Evolutionary conservation across 1,139 yeast species (phyloP).

Genomic region (Nakaseomyces nivariensis): DNA sequence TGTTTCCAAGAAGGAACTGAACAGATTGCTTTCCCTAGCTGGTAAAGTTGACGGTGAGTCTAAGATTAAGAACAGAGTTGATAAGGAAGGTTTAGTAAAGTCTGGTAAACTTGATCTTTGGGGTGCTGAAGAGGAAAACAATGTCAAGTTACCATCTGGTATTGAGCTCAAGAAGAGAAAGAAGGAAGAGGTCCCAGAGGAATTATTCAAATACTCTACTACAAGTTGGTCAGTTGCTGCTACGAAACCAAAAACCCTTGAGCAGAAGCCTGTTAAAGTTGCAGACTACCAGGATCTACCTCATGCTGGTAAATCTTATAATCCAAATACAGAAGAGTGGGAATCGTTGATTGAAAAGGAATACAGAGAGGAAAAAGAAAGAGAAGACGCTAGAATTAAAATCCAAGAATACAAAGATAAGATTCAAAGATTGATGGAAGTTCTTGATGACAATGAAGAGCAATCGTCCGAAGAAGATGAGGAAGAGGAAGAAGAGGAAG

Average conservation of each 20-base stretch:
- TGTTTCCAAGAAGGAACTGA: conserved; percentile 57
- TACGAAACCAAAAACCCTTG: conserved; percentile 48
- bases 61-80: conserved; percentile 42
- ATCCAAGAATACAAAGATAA: conserved; percentile 52
- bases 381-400: conserved; percentile 54
- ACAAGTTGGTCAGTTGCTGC: conserved; percentile 46
- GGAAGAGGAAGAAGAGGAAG: conserved; percentile 33
- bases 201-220: conserved; percentile 34
- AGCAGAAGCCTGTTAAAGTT: conserved; percentile 42
- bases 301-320: conserved; percentile 85
- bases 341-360: conserved; percentile 58
- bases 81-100: conserved; percentile 52
- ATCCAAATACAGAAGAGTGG: conserved; percentile 86
- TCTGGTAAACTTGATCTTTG: conserved; percentile 56
- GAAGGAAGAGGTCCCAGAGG: conserved; percentile 31
- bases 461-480: conserved; percentile 34
- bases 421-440: conserved; percentile 54
- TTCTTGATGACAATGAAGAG: conserved; percentile 49
- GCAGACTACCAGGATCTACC: conserved; percentile 45
- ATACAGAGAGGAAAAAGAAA: conserved; percentile 52
- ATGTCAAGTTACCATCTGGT: conserved; percentile 24
- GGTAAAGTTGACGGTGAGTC: conserved; percentile 60
- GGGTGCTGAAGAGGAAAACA: conserved; percentile 34
- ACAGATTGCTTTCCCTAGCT: conserved; percentile 63
- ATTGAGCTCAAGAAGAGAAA: conserved; percentile 18